Base-by-base conservation (phyloP, 805 yeast species). In the Sugiyamaella boreocaroliniensis region DNA sequence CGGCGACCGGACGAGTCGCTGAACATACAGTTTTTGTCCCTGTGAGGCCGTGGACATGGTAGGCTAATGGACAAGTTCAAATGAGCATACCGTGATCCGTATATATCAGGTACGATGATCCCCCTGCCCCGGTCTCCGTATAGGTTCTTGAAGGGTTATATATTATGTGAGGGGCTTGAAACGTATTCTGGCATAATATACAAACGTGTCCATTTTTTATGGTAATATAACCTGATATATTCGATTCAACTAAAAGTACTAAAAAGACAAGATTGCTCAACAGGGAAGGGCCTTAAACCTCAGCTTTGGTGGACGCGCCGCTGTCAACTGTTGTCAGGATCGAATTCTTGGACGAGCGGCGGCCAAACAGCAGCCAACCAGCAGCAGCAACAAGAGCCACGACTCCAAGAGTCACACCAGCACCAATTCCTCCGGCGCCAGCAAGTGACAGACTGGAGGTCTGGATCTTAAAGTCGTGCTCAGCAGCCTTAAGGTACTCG, bases 401-500 rank as follows among this genome's bases (percentile, higher is more conserved):
- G 9, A 73, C 77, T 52, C 72, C 75, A 50, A 76, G 63, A 34
- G 74, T 71, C 41, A 66, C 70, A 56, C 78, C 78, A 29, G 78
- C 79, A 55, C 80, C 80, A 56, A 76, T 74, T 51, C 79, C 79
- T 52, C 79, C 79, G 26, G 79, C 79, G 41, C 55, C 77, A 10
- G 77, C 78, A 16, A 68, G 62, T 10, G 62, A 57, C 44, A 62
- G 55, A n/a, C 19, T 44, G 34, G 45, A 32, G 43, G 52, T 55
- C 59, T 59, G n/a, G 47, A 45, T 62, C 54, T 65, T 61, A 44
- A 48, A 51, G 50, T 50, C 45, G 22, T 43, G 47, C 9, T 44
- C 73, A 71, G 15, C 22, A 19, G 58, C 58, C 18, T 26, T 32
- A 16, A 56, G 51, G 45, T 50, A 56, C 41, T 53, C 55, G 7